These are phyloP conservation scores for Jatropha multifida DNA, from an alignment of 441 rosid genomes.

Conservation along the genomic window DNA sequence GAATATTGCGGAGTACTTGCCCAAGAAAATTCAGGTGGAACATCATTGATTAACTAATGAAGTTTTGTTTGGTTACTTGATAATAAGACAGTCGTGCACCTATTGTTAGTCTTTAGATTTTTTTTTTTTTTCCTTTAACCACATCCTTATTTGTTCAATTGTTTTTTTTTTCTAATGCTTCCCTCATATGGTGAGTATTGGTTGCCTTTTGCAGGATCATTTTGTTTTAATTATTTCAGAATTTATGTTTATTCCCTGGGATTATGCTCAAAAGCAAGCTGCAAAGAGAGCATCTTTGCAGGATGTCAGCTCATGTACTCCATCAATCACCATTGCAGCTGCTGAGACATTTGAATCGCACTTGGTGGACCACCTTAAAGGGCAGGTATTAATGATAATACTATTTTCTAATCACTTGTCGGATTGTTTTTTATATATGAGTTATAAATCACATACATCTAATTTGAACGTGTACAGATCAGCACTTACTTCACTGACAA, in stretches of 20 bases:
- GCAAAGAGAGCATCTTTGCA: constrained; percentile 41
- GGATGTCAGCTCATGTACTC: constrained; percentile 58
- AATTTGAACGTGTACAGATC: constrained; percentile 46
- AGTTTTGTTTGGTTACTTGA: constrained; percentile 12
- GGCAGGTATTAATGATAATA: constrained; percentile 50
- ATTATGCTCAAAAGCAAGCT: constrained; percentile 58
- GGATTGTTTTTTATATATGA: constrained; percentile 16
- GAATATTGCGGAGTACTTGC: constrained; percentile 77
- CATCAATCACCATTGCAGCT: constrained; percentile 60
- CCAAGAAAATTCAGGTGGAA: constrained; percentile 75
- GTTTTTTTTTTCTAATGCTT: not conserved
- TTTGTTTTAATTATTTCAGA: constrained; percentile 80
- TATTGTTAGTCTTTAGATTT: constrained; percentile 5
- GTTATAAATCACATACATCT: constrained; percentile 16
- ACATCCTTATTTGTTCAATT: not conserved
- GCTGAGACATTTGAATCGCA: constrained; percentile 71
- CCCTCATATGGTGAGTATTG: not conserved
- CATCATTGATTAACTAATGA: not conserved
- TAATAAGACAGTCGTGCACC: not conserved
- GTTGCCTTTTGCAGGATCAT: constrained; percentile 63
- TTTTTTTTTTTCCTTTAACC: constrained; percentile 5
- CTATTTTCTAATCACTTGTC: constrained; percentile 8
- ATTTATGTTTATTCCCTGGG: constrained; percentile 91
- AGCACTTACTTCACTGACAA: constrained; percentile 65
- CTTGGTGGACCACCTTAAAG: constrained; percentile 65